Evolutionary conservation across 1,284 basidiomycete species (phyloP), one percentile per base, ranked within the genome.

Genomic region (Moniliophthora roreri): DNA sequence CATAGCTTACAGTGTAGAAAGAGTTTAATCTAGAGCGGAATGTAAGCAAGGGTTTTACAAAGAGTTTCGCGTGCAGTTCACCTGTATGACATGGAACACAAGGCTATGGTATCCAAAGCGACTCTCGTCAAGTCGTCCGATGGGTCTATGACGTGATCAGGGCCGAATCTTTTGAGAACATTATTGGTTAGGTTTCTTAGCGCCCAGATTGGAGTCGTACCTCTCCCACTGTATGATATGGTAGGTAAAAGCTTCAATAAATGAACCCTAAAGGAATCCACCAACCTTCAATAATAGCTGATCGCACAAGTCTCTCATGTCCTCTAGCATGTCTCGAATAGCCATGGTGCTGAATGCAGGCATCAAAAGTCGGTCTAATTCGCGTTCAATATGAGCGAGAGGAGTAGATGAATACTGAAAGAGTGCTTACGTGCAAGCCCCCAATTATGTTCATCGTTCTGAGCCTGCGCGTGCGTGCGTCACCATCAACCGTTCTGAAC

Each of bases 311-410:
- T 81, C 80, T 23, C 70, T 62, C 79, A 81, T 79, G 58, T 74
- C 73, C 46, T 70, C 69, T 61, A 78, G 76, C 79, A 81, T 81
- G 54, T 68, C 69, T 39, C 69, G 71, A 54, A 81, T 74, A 2
- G 71, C 68, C 9, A 71, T 60, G 0, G 76, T 73, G 23, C 77
- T 76, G 62, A 82, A 82, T 2, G 77, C 75, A 10, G 79, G 79
- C 67, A 79, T 75, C 16, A 82, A 71, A 37, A 82, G 67, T 32
- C 78, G 77, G 64, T 82, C 78, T 74, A 35, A 20, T 10, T 7
- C 15, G 9, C 4, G 11, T 18, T 20, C 15, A 44, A 18, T 16
- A 11, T 47, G 5, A 50, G 23, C 16, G 15, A 11, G n/a, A 21
- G 28, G 15, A 23, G 20, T 9, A n/a, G 47, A 11, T 6, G 21